Base-by-base conservation (phyloP, 768 basidiomycete species). In the Boletus bicolor region DNA sequence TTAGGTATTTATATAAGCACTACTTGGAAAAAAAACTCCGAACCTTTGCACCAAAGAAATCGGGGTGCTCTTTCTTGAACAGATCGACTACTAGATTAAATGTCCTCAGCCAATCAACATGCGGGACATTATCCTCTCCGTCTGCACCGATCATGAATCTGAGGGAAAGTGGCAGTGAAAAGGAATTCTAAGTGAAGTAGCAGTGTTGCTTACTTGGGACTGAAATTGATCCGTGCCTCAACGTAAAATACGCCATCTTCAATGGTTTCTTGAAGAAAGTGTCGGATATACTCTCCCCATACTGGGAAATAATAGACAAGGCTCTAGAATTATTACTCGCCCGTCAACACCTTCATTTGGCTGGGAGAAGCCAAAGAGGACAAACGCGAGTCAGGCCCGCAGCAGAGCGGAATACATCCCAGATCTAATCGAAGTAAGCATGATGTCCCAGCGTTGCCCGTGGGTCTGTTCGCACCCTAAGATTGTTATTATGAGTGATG, bases 181-280 rank as follows among this genome's bases (percentile, higher is more conserved):
- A 5, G 9, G 44, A 41, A 32, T 35, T 35, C 14, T 7, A 7
- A 15, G 48, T 15, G 5, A 17, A 38, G 56, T 15, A 42, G 45
- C 36, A 44, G 52, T 19, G 17, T 38, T 47, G 65, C 75, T 54
- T 57, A 87, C 86, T 79, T 82, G 56, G 69, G 63, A 41, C 76
- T 68, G 64, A 91, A 90, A 67, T 85, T 85, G 44, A 89, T 76
- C 35, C 88, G 79, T 11, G 79, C 76, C 71, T 91, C 89, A 11
- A 83, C 68, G 64, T 91, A 91, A 2, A 77, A 85, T 38, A 91
- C 82, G 0, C 87, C 87, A 63, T 92, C 89, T 32, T 79, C 81
- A 15, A 89, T 78, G 1, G 81, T 84, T 34, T 81, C 75, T 30
- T 75, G 66, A 54, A 92, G 73, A 66, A 89, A 87, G 55, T 83